A percentile compares a stretch with the other conserved stretches of the same genome.
These are phyloP conservation scores for Poa annua DNA, from an alignment of 176 grass and related monocot genomes.

Conservation along the genomic window DNA sequence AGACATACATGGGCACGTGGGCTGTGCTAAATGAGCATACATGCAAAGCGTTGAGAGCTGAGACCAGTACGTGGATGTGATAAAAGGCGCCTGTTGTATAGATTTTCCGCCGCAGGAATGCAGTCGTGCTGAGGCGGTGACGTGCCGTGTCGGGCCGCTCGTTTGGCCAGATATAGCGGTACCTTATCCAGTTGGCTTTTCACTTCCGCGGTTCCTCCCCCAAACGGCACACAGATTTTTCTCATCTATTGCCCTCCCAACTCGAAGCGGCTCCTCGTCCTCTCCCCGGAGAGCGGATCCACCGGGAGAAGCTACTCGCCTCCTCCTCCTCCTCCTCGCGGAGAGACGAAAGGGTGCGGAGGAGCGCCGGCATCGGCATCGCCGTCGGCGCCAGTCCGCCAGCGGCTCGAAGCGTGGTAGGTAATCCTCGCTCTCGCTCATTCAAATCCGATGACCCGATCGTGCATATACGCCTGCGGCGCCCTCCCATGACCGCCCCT, in stretches of 20 bases:
- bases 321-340: background rate
- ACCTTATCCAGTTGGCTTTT: conserved; percentile 24
- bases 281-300: background rate
- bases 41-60: too few relatives aligned
- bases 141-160: too few relatives aligned
- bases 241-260: background rate
- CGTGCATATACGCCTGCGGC: background rate
- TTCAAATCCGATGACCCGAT: conserved; percentile 7
- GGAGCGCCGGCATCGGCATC: background rate
- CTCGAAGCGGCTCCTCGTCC: conserved; percentile 15
- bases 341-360: background rate
- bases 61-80: too few relatives aligned
- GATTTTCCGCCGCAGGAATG: too few relatives aligned
- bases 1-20: too few relatives aligned
- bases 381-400: background rate
- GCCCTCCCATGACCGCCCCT: background rate
- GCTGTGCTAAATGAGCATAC: too few relatives aligned
- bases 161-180: too few relatives aligned
- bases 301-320: background rate
- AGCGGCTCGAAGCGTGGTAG: conserved; percentile 15
- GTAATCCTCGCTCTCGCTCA: conserved; percentile 1
- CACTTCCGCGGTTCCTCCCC: background rate
- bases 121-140: too few relatives aligned
- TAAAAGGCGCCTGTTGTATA: too few relatives aligned
- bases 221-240: conserved; percentile 3